Base-by-base conservation (phyloP, 305 asterid genomes). In the Ilex paraguariensis region DNA sequence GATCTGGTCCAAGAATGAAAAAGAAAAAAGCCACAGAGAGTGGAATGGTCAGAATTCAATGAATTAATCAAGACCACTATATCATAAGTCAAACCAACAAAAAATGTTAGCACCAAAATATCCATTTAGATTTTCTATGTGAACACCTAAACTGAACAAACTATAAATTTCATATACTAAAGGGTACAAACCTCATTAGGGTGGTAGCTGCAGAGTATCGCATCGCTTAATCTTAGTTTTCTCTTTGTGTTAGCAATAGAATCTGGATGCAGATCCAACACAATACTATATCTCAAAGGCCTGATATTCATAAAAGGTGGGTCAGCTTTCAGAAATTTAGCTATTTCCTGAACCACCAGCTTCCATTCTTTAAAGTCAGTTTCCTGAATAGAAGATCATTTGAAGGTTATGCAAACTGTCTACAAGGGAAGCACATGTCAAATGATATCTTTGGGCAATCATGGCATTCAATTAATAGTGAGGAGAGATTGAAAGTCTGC, bases 301-400 rank as follows among this genome's bases (percentile, higher is more conserved):
- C 89, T 84, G 70, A 75, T 82, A 74, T 90, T 90, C 95, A 90
- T 83, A 82, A 93, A 93, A 84, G 89, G 77, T 56, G 97, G 80
- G 81, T 93, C 97, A 75, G 87, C 97, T 84, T 90, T 93, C 72
- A 90, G 90, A 85, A 93, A 93, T 79, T 83, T 87, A 72, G 78
- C 95, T 70, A 90, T 90, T 78, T 93, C 98, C 77, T 93, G 96
- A 79, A 90, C 83, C 76, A 90, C 96, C 70, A 90, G 83, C 87
- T 93, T 93, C 98, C 98, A 90, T 69, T 93, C 98, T 83, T 79
- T 93, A 73, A 85, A 93, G 76, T 93, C 97, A 66, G 85, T 82
- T 67, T 93, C 98, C 96, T 93, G 97, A 76, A 82, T 74, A 82
- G 66, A 79, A 77, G 68, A 73, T 21, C 76, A 76, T 58, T 40